Conservation (phyloP, 1,139 yeast species). For the Ogataea hybrid region DNA sequence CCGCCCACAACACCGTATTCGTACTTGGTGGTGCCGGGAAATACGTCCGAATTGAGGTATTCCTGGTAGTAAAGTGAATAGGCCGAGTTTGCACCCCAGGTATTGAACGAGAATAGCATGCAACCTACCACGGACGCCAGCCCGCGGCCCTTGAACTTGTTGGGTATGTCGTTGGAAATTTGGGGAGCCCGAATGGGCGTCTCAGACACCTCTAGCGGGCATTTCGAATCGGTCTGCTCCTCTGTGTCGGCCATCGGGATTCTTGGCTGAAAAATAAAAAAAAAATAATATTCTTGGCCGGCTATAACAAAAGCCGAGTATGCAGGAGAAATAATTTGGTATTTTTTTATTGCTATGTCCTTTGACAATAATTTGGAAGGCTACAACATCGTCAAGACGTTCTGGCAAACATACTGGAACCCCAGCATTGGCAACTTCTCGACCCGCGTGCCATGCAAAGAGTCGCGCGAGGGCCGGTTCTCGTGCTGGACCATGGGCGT, state of each 20-base stretch:
- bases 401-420: no score
- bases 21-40: slow-evolving; percentile 48
- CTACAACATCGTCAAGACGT: no score
- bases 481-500: slow-evolving; percentile 71
- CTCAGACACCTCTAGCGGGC: neutral
- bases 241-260: neutral
- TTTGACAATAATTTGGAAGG: no score
- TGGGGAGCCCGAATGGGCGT: neutral
- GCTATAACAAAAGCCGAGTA: no score
- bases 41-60: slow-evolving; percentile 42
- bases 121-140: slow-evolving; percentile 44
- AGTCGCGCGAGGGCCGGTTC: slow-evolving; percentile 53
- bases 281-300: no score
- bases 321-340: no score
- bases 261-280: slow-evolving; percentile 22
- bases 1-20: slow-evolving; percentile 60
- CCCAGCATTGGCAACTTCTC: slow-evolving; percentile 40
- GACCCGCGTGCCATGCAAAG: slow-evolving; percentile 34
- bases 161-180: slow-evolving; percentile 26
- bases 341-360: no score
- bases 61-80: slow-evolving; percentile 56
- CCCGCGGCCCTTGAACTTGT: slow-evolving; percentile 42
- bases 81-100: slow-evolving; percentile 65
- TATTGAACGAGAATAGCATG: slow-evolving; percentile 39
- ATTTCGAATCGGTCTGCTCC: neutral